These are phyloP conservation scores for Xylariaceae sp. DNA, from an alignment of 2,329 filamentous ascomycete genomes.

Conservation along the genomic window DNA sequence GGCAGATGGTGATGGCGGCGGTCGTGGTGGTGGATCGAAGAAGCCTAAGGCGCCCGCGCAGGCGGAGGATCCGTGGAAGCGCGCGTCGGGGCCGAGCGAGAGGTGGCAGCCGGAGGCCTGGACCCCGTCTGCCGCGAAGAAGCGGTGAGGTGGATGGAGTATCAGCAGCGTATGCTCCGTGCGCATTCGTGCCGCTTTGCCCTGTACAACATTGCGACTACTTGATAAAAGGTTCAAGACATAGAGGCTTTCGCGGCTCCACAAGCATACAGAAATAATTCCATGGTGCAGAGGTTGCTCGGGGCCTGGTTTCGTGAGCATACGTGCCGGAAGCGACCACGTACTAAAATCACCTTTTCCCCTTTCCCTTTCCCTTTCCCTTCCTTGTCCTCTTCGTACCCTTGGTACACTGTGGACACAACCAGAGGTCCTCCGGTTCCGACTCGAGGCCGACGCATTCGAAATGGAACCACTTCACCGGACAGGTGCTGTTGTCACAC, in stretches of 20 bases:
- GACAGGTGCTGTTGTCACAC: constrained; percentile 9
- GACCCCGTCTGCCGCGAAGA: constrained; percentile 38
- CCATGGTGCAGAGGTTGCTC: too few relatives aligned
- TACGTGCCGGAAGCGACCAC: too few relatives aligned
- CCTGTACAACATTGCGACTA: too few relatives aligned
- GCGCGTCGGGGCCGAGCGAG: constrained; percentile 50
- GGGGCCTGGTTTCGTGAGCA: too few relatives aligned
- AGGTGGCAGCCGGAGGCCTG: constrained; percentile 62
- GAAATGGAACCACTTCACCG: constrained; percentile 13
- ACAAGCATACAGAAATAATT: too few relatives aligned
- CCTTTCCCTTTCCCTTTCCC: too few relatives aligned
- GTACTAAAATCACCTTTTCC: too few relatives aligned
- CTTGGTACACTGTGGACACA: constrained; percentile 12
- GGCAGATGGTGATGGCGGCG: constrained; percentile 10
- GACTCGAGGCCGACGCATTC: constrained; percentile 12
- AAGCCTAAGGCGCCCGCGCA: constrained; percentile 10
- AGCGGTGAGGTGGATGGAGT: constrained; percentile 9
- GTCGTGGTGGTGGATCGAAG: constrained; percentile 9
- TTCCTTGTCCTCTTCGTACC: too few relatives aligned
- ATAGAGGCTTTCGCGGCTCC: too few relatives aligned
- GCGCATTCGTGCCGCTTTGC: too few relatives aligned
- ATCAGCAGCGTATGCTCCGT: too few relatives aligned
- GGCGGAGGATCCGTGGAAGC: constrained; percentile 50
- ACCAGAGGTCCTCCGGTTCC: constrained; percentile 10
- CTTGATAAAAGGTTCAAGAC: too few relatives aligned